Conservation (phyloP, 2,329 filamentous ascomycete genomes). For the Colletotrichum australisinense region DNA sequence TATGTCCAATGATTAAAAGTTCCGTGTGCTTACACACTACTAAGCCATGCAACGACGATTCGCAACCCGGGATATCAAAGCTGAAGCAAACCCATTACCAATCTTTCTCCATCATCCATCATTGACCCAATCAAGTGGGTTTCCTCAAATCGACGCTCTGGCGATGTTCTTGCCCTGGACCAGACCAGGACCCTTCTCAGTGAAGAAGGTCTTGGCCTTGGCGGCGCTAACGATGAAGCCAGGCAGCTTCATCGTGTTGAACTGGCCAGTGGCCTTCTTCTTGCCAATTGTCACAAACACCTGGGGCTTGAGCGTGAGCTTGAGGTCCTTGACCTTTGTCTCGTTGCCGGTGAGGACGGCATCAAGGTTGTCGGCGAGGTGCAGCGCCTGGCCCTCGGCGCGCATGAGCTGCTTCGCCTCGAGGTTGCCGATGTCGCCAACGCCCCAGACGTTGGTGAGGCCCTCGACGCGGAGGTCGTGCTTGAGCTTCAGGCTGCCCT, state of each 20-base stretch:
- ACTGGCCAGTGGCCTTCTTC: conserved; percentile 34
- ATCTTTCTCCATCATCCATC: neutral
- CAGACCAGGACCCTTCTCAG: conserved; percentile 31
- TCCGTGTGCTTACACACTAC: conserved; percentile 8
- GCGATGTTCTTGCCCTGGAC: conserved; percentile 34
- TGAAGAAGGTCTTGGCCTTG: conserved; percentile 36
- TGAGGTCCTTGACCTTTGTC: conserved; percentile 30
- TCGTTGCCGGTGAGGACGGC: conserved; percentile 37
- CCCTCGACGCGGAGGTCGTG: conserved; percentile 39
- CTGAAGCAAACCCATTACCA: conserved; percentile 9
- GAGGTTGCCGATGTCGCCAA: conserved; percentile 42
- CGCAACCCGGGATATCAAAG: conserved; percentile 30
- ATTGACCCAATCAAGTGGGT: neutral
- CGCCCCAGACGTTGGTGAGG: conserved; percentile 41
- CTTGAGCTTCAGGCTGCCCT: conserved; percentile 40
- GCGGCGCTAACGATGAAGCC: conserved; percentile 35
- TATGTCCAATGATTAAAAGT: conserved; percentile 25
- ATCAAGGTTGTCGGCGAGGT: conserved; percentile 49
- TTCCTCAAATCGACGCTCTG: conserved; percentile 22
- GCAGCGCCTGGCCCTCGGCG: conserved; percentile 47
- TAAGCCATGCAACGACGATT: conserved; percentile 3
- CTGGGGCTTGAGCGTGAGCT: conserved; percentile 34
- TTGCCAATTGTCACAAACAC: conserved; percentile 35
- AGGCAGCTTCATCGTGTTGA: conserved; percentile 35
- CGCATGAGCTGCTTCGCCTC: conserved; percentile 38